Base-by-base conservation (phyloP, 2,329 filamentous ascomycete species). In the Colletotrichum gloeosporioides region DNA sequence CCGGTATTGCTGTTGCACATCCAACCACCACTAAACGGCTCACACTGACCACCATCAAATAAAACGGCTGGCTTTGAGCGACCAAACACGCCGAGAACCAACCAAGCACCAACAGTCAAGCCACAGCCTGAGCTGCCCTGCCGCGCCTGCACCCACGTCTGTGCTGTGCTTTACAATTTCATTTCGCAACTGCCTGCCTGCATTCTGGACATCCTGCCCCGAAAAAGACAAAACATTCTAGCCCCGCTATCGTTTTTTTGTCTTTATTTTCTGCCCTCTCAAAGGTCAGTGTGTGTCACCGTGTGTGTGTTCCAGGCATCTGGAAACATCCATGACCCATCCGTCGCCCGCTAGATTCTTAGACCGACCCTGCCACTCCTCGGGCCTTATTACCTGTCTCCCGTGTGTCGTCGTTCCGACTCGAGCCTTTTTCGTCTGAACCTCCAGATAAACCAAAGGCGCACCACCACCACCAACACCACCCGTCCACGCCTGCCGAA, bases 251-350 rank as follows among this genome's bases (percentile, higher is more conserved):
- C 63, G 49, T 27, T 34, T 62, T 57, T 68, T 72, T 29, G n/a
- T 73, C n/a, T 15, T 49, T 61, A 27, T 31, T 71, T 44, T 29
- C 59, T 39, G 39, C 31, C 25, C 29, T 12, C 25, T 25, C 25
- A 25, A 27, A 32, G 39, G 44, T 53, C 44, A 53, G 44, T 53
- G 44, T 53, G 44, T 53, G 10, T 39, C 36, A 39, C 36, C 36
- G 36, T 53, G 39, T 44, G 39, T 49, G 39, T 53, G 44, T 63
- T 44, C 44, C 53, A 71, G 53, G 29, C 63, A 36, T 76, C 73
- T 76, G 73, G 73, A 76, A 76, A 73, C 73, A 73, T 76, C 73
- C 73, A 76, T 68, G 73, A 73, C 73, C 73, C 73, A 76, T 73
- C 69, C 32, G 73, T 44, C 69, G 69, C 73, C 44, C 72, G 22